These are phyloP conservation scores for Vaucheria bursata DNA, from an alignment of 352 stramenopile species.

Conservation along the genomic window DNA sequence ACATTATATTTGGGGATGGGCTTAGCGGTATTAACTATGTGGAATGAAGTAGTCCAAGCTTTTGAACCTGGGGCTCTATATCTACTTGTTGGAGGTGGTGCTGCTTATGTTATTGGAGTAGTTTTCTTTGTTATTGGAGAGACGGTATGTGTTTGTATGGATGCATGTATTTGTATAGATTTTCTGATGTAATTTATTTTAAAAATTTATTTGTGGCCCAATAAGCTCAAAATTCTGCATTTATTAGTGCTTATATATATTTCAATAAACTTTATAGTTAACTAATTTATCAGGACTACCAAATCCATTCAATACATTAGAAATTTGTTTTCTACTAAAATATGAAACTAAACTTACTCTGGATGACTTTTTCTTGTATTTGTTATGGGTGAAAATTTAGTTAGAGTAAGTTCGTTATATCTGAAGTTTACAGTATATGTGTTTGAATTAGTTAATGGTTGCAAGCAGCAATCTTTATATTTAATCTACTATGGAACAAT, in stretches of 20 bases:
- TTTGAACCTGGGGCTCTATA: constrained; percentile 3
- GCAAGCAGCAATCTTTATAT: too few species aligned
- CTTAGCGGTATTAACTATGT: constrained; percentile 26
- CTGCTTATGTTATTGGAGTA: constrained; percentile 18
- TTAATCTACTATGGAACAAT: too few species aligned
- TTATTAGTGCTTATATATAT: not conserved
- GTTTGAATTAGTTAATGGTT: too few species aligned
- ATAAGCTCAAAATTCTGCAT: too few species aligned
- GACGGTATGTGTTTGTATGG: constrained; percentile 2
- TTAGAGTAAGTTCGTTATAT: too few species aligned
- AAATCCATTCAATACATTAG: not conserved
- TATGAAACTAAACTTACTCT: too few species aligned
- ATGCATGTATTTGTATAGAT: not conserved
- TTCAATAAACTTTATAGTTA: not conserved
- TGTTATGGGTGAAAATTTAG: too few species aligned
- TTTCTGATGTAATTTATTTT: not conserved
- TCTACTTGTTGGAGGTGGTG: constrained; percentile 1
- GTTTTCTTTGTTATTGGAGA: constrained; percentile 25
- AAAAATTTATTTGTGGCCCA: not conserved
- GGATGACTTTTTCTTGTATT: too few species aligned
- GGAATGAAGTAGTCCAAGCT: constrained; percentile 15
- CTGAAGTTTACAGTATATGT: too few species aligned
- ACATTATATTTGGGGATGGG: constrained; percentile 28
- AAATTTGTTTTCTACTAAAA: too few species aligned
- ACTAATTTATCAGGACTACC: not conserved